These are phyloP conservation scores for Phialocephala subalpina DNA, from an alignment of 2,329 filamentous ascomycete species.

Conservation along the genomic window DNA sequence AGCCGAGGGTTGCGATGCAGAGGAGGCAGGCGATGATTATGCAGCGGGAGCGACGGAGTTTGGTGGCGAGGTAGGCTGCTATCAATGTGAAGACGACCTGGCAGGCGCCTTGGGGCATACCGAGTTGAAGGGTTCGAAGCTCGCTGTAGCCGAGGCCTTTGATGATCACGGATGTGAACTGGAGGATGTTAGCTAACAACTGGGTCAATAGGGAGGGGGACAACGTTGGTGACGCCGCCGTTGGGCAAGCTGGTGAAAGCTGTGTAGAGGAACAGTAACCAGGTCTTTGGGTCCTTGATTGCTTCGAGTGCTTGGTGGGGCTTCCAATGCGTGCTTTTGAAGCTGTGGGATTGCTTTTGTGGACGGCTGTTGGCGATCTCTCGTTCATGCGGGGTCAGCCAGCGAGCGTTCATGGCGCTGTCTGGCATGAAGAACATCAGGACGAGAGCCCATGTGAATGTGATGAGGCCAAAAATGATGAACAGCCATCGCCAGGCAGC, in stretches of 20 bases:
- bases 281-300: conserved; percentile 45
- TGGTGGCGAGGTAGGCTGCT: conserved; percentile 24
- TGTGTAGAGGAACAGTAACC: conserved; percentile 35
- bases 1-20: conserved; percentile 61
- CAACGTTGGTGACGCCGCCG: conserved; percentile 49
- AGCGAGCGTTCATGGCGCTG: conserved; percentile 53
- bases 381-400: conserved; percentile 48
- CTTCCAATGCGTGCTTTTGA: conserved; percentile 46
- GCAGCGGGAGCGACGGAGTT: conserved; percentile 24
- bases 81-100: conserved; percentile 24
- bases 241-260: conserved; percentile 47
- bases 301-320: conserved; percentile 48
- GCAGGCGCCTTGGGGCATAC: conserved; percentile 66
- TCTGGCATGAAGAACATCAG: conserved; percentile 57
- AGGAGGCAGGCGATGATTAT: conserved; percentile 36
- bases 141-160: conserved; percentile 46
- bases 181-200: not conserved
- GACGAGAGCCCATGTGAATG: conserved; percentile 41
- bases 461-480: conserved; percentile 35
- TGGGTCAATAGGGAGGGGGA: not conserved
- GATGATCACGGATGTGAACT: conserved; percentile 48
- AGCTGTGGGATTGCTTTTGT: conserved; percentile 24
- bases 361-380: conserved; percentile 42
- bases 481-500: conserved; percentile 36
- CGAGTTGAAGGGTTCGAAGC: conserved; percentile 50